phyloP scores from a whole-genome alignment of 2,329 filamentous ascomycete genomes.

The Ophiocordyceps camponoti-floridani region DNA sequence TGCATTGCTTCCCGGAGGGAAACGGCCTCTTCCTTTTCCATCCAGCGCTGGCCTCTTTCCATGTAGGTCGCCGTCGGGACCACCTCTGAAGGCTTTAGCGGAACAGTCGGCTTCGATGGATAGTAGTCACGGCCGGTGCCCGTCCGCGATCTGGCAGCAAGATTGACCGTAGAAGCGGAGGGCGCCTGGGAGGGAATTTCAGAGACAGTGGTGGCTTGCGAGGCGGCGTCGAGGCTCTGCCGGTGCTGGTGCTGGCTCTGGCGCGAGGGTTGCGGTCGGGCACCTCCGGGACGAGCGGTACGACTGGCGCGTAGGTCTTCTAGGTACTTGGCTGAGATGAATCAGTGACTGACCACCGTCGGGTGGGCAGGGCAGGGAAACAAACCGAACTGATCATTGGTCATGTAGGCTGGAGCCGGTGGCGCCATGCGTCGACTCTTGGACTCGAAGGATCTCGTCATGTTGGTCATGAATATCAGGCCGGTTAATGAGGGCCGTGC shows the following conservation, averaged over 20 bases:
- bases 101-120: conserved; percentile 20
- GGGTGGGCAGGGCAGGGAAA: neutral
- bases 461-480: conserved; percentile 2
- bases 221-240: conserved; percentile 13
- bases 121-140: conserved; percentile 34
- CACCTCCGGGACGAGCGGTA: conserved; percentile 49
- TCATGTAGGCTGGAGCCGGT: conserved; percentile 46
- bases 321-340: conserved; percentile 44
- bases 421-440: conserved; percentile 37
- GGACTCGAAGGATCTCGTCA: conserved; percentile 14
- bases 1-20: conserved; percentile 56
- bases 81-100: conserved; percentile 39
- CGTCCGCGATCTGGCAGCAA: conserved; percentile 31
- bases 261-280: conserved; percentile 39
- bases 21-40: conserved; percentile 62
- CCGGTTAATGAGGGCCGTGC: neutral
- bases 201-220: conserved; percentile 9
- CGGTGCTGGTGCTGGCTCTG: conserved; percentile 12
- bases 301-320: conserved; percentile 52
- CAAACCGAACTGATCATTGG: conserved; percentile 48
- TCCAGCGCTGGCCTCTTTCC: conserved; percentile 57
- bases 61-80: conserved; percentile 53
- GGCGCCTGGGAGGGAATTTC: conserved; percentile 14
- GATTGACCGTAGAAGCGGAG: conserved; percentile 24
- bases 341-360: conserved; percentile 1